Conservation (phyloP, 78 protist species). For the Monocercomonoides exilis region DNA sequence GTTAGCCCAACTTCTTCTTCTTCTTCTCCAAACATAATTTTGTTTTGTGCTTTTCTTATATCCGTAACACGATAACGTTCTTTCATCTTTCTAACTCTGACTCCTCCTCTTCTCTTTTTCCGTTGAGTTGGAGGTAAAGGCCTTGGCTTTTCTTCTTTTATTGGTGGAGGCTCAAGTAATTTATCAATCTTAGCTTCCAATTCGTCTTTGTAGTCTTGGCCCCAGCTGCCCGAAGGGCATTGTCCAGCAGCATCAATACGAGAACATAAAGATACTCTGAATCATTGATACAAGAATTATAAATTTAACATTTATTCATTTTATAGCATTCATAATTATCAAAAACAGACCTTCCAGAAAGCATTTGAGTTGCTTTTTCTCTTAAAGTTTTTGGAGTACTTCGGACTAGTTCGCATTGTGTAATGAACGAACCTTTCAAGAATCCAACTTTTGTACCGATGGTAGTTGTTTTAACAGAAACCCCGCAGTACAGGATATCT, state of each 20-base stretch:
- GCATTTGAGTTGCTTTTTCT: constrained; percentile 27
- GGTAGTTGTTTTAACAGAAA: no score
- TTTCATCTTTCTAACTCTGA: neutral
- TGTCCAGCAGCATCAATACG: constrained; percentile 14
- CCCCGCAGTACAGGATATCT: constrained; percentile 23
- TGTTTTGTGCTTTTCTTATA: neutral
- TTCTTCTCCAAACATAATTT: neutral
- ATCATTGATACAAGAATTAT: neutral
- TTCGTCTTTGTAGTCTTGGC: constrained; percentile 30
- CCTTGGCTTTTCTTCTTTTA: constrained; percentile 40
- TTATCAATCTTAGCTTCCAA: constrained; percentile 46
- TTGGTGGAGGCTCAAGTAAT: constrained; percentile 63
- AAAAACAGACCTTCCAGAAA: constrained; percentile 33
- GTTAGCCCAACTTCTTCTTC: neutral
- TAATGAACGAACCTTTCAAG: no score
- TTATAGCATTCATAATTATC: neutral
- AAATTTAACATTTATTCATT: neutral
- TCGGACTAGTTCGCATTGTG: no score
- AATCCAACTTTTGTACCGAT: no score
- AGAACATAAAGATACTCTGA: constrained; percentile 17
- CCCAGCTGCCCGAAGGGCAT: neutral
- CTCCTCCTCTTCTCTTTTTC: constrained; percentile 50
- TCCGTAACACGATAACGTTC: constrained; percentile 1
- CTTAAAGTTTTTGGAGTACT: no score
- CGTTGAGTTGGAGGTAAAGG: constrained; percentile 49